Evolutionary conservation across 441 rosid species (phyloP).

Genomic region (Brassica hybrid): DNA sequence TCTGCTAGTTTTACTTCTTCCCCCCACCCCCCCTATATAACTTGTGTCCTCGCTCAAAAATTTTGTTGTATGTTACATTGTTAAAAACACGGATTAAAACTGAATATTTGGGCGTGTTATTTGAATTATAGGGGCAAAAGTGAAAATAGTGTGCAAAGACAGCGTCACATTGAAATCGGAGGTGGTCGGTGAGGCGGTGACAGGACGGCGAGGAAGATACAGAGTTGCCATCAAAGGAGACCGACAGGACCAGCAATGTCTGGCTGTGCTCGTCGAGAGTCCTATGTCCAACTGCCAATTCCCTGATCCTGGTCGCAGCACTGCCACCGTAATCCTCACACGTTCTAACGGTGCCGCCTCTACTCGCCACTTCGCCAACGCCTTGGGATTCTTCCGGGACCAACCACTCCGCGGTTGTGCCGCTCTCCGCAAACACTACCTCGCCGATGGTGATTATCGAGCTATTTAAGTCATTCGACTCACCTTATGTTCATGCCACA

Average conservation of each 20-base stretch:
- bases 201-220: conserved; percentile 51
- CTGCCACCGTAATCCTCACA: conserved; percentile 64
- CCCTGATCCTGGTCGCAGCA: conserved; percentile 50
- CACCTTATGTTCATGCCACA: conserved; percentile 1
- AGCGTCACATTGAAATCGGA: conserved; percentile 35
- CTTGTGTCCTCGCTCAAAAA: neutral
- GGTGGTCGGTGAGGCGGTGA: conserved; percentile 43
- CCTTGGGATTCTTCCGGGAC: conserved; percentile 64
- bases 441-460: conserved; percentile 37
- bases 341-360: conserved; percentile 67
- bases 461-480: conserved; percentile 38
- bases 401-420: conserved; percentile 50
- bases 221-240: conserved; percentile 51
- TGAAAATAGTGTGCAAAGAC: conserved; percentile 56
- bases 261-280: conserved; percentile 51
- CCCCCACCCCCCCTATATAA: neutral
- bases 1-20: neutral
- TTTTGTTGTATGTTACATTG: neutral
- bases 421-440: conserved; percentile 46
- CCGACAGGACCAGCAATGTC: conserved; percentile 57
- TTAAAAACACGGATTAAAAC: neutral
- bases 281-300: conserved; percentile 43
- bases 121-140: conserved; percentile 52
- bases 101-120: neutral
- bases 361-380: conserved; percentile 57